These are phyloP conservation scores for Przewalskia tangutica DNA, from an alignment of 257 asterid genomes.

Conservation along the genomic window DNA sequence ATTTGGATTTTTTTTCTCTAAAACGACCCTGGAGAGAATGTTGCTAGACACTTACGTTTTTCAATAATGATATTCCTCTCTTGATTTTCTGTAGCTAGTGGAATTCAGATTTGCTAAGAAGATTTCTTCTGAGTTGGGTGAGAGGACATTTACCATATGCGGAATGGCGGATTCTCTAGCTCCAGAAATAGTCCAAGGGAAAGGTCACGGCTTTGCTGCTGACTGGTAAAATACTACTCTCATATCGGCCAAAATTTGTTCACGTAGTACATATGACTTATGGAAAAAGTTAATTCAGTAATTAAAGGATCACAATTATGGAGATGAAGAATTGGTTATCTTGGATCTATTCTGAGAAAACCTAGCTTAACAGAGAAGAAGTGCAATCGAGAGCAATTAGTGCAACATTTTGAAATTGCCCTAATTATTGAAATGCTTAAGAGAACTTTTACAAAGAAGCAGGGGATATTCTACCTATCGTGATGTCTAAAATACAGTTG, in stretches of 20 bases:
- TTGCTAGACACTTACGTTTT: neutral
- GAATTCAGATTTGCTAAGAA: slow-evolving; percentile 91
- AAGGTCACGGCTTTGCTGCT: slow-evolving; percentile 85
- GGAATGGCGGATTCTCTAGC: slow-evolving; percentile 86
- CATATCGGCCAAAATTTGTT: neutral
- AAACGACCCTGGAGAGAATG: neutral
- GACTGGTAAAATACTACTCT: slow-evolving; percentile 58
- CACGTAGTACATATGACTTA: neutral
- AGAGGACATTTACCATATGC: slow-evolving; percentile 74
- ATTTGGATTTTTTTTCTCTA: neutral
- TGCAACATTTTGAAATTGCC: neutral
- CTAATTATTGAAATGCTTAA: neutral
- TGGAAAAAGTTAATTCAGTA: neutral
- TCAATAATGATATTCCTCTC: slow-evolving; percentile 20
- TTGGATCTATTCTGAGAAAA: neutral
- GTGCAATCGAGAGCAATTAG: neutral
- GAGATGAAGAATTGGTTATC: neutral
- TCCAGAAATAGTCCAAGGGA: slow-evolving; percentile 91
- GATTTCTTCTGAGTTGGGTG: slow-evolving; percentile 44
- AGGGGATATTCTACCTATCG: neutral
- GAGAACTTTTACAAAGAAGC: neutral
- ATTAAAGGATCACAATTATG: neutral
- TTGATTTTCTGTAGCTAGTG: slow-evolving; percentile 53
- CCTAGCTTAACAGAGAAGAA: neutral
- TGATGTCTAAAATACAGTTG: neutral